These are phyloP conservation scores for Hanseniaspora taiwanica DNA, from an alignment of 805 yeast species.

Conservation along the genomic window DNA sequence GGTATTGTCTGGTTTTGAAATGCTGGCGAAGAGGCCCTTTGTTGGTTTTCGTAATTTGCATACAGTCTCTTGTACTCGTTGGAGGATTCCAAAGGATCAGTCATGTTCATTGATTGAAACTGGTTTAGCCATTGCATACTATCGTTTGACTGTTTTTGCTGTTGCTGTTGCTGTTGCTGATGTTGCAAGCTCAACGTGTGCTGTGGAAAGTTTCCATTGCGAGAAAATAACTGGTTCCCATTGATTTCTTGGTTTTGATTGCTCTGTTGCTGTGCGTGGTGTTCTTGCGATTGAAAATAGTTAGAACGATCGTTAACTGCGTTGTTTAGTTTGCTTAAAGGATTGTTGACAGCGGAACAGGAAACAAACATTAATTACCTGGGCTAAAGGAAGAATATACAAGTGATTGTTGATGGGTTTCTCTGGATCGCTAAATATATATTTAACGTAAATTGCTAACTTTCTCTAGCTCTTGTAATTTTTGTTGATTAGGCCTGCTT, in stretches of 20 bases:
- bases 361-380: not conserved
- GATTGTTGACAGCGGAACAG: not conserved
- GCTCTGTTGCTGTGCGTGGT: not conserved
- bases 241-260: not conserved
- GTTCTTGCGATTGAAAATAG: not conserved
- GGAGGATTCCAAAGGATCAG: conserved; percentile 20
- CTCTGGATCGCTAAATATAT: too few species aligned
- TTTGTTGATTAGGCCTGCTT: too few species aligned
- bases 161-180: not conserved
- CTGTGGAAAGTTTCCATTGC: not conserved
- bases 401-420: too few species aligned
- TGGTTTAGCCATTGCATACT: conserved; percentile 12
- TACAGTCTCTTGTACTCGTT: conserved; percentile 18
- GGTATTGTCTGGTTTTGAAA: too few species aligned
- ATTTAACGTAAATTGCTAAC: too few species aligned
- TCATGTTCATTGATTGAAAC: conserved; percentile 16
- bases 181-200: not conserved
- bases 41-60: conserved; percentile 11
- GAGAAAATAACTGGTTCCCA: not conserved
- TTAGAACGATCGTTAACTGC: not conserved
- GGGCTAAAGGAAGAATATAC: too few species aligned
- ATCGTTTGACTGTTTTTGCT: not conserved
- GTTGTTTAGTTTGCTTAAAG: not conserved
- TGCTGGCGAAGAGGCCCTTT: not conserved
- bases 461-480: too few species aligned